phyloP scores from a whole-genome alignment of 1,284 basidiomycete genomes.

The Cryptococcus deneoformans region DNA sequence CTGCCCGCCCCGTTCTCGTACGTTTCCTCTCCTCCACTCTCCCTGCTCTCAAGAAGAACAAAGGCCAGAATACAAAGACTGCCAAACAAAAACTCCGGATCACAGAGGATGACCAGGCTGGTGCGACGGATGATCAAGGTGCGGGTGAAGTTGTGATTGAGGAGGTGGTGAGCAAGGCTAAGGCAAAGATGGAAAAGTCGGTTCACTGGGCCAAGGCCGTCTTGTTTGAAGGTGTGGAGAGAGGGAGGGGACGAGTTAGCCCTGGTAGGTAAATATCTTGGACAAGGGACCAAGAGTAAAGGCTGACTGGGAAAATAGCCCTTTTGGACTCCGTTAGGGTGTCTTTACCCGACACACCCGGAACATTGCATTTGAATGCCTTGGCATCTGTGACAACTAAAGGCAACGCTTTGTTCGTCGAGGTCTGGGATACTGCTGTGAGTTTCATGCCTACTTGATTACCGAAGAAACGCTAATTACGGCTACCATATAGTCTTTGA shows the following conservation, averaged over 20 bases:
- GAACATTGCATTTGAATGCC: slow-evolving; percentile 32
- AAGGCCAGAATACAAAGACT: slow-evolving; percentile 15
- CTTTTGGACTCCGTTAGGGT: slow-evolving; percentile 46
- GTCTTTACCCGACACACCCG: slow-evolving; percentile 25
- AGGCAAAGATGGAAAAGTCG: slow-evolving; percentile 42
- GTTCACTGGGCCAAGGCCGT: slow-evolving; percentile 41
- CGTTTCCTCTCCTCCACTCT: slow-evolving; percentile 22
- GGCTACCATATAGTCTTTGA: slow-evolving; percentile 22
- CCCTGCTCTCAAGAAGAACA: slow-evolving; percentile 30
- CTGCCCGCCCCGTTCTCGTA: background rate
- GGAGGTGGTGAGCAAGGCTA: slow-evolving; percentile 28
- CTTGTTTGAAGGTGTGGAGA: slow-evolving; percentile 47
- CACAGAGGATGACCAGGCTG: slow-evolving; percentile 10
- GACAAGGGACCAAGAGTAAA: background rate
- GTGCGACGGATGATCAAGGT: slow-evolving; percentile 17
- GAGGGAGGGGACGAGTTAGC: slow-evolving; percentile 39
- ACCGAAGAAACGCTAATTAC: background rate
- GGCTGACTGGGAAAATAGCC: slow-evolving; percentile 21
- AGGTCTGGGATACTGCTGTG: slow-evolving; percentile 44
- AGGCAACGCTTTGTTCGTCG: slow-evolving; percentile 36
- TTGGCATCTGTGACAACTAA: slow-evolving; percentile 45
- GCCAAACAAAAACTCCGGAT: slow-evolving; percentile 14
- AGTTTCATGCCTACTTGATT: slow-evolving; percentile 3
- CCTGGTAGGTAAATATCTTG: slow-evolving; percentile 32
- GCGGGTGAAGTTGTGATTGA: slow-evolving; percentile 17